Evolutionary conservation across 2,329 filamentous ascomycete genomes (phyloP), one percentile per base, ranked within the genome.

Genomic region (Penicillium sp.): DNA sequence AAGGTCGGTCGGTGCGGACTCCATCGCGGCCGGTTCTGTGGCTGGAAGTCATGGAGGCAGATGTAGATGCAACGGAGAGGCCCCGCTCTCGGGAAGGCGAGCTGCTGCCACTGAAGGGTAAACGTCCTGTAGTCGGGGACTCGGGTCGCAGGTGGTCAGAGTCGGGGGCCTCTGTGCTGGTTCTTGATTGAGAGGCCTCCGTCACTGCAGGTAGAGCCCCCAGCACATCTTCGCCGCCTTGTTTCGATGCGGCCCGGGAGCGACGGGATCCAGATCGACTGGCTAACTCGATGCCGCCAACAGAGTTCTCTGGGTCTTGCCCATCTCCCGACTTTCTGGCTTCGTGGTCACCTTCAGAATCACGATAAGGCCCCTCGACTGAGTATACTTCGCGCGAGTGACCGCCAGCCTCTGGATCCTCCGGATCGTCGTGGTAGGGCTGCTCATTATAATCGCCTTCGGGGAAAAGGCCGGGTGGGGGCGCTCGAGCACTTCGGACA

Each of bases 401-500:
- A 21, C 57, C 54, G 10, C 63, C 58, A 16, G 64, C 57, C 19
- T 58, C 63, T 19, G 64, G 61, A 14, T 65, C 63, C n/a, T 74
- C 76, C 3, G 81, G 80, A 19, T 81, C 79, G 60, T 85, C 83
- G n/a, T 73, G 74, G 62, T 85, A 90, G 1, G 86, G 84, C 51
- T 90, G 89, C 51, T 90, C 89, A 56, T 88, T 81, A 41, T 84
- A 86, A 56, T 86, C 82, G 29, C 84, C 81, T 10, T 82, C 77
- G 27, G 69, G 78, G 77, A 76, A 70, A 61, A 82, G 83, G 80
- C 91, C 89, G 56, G 88, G 87, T 7, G 90, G 88, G 2, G 92
- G 92, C 79, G 95, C 92, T 54, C 93, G 85, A 8, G 91, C 86
- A 71, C 93, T 97, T 68, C 95, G 82, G 16, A 99, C 93, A 5